Conservation (phyloP, 2,329 filamentous ascomycete genomes). For the Xylaria polymorpha region DNA sequence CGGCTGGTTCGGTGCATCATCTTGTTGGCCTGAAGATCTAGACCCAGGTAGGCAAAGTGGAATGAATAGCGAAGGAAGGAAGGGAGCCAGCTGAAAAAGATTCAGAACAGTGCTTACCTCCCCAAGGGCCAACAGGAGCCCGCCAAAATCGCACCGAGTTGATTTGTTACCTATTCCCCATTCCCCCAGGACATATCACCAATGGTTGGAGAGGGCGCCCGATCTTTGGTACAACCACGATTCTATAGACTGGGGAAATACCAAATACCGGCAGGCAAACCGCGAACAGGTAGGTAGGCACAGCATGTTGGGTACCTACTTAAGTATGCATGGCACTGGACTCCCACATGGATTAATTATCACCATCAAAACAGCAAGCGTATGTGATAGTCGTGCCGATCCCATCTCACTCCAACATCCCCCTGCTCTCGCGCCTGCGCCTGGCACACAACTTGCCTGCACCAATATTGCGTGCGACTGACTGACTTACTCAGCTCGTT, state of each 20-base stretch:
- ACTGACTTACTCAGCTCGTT: conserved; percentile 27
- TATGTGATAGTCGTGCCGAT: conserved; percentile 24
- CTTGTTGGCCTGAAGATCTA: conserved; percentile 8
- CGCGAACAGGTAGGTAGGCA: background rate
- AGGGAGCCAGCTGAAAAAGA: conserved; percentile 7
- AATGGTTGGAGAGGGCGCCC: conserved; percentile 14
- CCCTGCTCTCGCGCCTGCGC: conserved; percentile 10
- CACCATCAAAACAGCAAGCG: conserved; percentile 23
- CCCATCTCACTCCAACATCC: conserved; percentile 2
- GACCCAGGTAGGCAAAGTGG: conserved; percentile 13
- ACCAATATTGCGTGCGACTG: conserved; percentile 18
- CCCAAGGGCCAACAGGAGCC: background rate
- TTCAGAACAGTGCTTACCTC: background rate
- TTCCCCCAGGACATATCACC: background rate
- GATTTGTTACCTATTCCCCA: conserved; percentile 5
- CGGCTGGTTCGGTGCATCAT: conserved; percentile 25
- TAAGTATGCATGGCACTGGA: background rate
- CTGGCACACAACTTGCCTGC: conserved; percentile 16
- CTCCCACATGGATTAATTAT: background rate
- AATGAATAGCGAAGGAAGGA: background rate
- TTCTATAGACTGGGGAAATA: conserved; percentile 6
- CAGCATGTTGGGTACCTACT: background rate
- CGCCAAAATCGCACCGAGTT: background rate
- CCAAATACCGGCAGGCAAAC: background rate
- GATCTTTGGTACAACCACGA: conserved; percentile 6